Conservation (phyloP, 768 basidiomycete species). For the Mycena leptocephala region DNA sequence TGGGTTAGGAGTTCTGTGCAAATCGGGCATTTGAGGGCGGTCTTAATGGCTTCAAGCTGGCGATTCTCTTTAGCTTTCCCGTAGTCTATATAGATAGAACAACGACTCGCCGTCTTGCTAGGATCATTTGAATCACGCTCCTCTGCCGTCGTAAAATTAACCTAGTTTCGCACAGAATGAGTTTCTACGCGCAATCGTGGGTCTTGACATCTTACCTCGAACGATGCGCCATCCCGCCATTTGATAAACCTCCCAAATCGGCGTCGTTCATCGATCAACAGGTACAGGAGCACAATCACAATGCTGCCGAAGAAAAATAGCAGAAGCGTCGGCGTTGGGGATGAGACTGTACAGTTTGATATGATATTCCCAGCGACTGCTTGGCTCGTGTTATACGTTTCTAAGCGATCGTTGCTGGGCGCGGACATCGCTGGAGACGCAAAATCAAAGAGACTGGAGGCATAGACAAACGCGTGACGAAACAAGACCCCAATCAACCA, state of each 20-base stretch:
- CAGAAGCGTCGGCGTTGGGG: not conserved
- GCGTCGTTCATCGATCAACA: not conserved
- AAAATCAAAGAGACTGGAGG: not conserved
- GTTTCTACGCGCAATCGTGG: not conserved
- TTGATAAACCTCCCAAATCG: not conserved
- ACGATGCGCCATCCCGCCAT: not conserved
- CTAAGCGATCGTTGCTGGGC: not conserved
- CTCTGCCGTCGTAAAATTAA: not conserved
- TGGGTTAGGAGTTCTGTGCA: not conserved
- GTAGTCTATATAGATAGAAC: too few species aligned
- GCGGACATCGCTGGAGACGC: not conserved
- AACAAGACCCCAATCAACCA: not conserved
- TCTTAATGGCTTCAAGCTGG: constrained; percentile 2
- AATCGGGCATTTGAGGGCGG: not conserved
- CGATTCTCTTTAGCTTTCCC: not conserved
- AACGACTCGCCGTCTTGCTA: not conserved
- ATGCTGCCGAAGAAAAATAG: not conserved
- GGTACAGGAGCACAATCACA: not conserved
- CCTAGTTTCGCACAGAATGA: not conserved
- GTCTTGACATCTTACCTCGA: not conserved
- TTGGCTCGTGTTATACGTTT: not conserved
- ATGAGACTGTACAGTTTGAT: not conserved
- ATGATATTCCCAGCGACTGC: not conserved
- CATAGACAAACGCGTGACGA: not conserved
- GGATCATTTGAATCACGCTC: not conserved